phyloP scores from a whole-genome alignment of 805 yeast genomes.

The Metschnikowia henanensis region DNA sequence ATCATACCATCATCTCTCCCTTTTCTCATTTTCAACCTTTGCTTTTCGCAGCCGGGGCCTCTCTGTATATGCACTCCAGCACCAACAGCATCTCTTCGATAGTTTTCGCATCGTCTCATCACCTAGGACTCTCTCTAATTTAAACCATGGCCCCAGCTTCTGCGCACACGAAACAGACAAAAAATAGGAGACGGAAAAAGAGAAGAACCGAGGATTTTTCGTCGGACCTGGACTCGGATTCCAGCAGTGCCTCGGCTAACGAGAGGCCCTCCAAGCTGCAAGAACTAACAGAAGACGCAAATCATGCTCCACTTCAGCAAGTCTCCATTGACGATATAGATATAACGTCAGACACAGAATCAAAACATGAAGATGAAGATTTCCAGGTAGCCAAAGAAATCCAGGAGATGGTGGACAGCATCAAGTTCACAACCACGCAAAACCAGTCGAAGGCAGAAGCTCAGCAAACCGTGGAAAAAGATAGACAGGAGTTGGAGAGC shows the following conservation, averaged over 20 bases:
- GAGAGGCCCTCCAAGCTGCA: constrained; percentile 1
- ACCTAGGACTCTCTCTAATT: neutral
- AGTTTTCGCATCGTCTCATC: no score
- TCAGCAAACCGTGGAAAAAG: constrained; percentile 25
- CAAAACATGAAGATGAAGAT: constrained; percentile 10
- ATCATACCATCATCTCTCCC: no score
- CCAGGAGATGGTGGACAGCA: constrained; percentile 20
- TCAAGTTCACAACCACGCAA: constrained; percentile 27
- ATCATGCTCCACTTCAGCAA: constrained; percentile 9
- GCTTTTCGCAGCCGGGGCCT: no score
- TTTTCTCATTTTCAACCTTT: no score
- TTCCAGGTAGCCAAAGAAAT: constrained; percentile 19
- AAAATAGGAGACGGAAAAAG: constrained; percentile 62
- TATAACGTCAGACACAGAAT: constrained; percentile 26
- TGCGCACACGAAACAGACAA: constrained; percentile 10
- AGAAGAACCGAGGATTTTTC: constrained; percentile 82
- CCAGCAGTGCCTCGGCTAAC: constrained; percentile 25
- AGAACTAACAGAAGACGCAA: neutral
- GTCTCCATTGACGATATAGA: constrained; percentile 34
- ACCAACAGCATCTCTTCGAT: no score
- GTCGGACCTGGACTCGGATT: constrained; percentile 49
- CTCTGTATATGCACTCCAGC: no score
- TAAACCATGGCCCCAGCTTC: constrained; percentile 10
- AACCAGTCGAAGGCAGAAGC: constrained; percentile 21
- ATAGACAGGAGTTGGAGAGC: constrained; percentile 42